Conservation (phyloP, 2,329 filamentous ascomycete genomes). For the Ambrosiella beaveri region DNA sequence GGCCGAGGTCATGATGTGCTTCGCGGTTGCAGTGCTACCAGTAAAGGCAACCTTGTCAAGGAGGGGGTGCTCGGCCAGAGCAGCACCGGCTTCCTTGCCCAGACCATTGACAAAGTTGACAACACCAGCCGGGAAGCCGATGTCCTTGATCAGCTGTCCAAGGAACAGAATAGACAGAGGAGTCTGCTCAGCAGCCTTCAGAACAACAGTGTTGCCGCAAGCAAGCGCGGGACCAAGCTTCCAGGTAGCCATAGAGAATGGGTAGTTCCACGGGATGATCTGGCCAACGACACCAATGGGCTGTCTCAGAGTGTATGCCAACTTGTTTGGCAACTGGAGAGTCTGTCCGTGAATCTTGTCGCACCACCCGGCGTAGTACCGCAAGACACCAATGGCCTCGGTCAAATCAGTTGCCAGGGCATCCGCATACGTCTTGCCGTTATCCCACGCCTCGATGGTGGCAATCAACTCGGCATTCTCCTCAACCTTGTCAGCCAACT, state of each 20-base stretch:
- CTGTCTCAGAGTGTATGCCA: conserved; percentile 61
- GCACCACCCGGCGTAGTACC: conserved; percentile 64
- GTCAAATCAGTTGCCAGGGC: conserved; percentile 46
- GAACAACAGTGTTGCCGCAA: conserved; percentile 39
- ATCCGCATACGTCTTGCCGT: conserved; percentile 57
- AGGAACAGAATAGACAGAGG: conserved; percentile 43
- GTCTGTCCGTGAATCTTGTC: conserved; percentile 67
- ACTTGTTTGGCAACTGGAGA: conserved; percentile 53
- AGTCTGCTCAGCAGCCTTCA: conserved; percentile 45
- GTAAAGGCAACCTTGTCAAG: conserved; percentile 61
- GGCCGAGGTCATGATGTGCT: conserved; percentile 53
- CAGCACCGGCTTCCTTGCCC: conserved; percentile 44
- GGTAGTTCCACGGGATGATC: conserved; percentile 74
- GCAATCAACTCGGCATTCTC: conserved; percentile 36
- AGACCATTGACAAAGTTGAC: conserved; percentile 54
- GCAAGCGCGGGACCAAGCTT: conserved; percentile 39
- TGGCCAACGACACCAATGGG: conserved; percentile 60
- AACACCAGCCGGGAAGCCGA: conserved; percentile 57
- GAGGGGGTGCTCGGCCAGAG: conserved; percentile 43
- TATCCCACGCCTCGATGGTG: conserved; percentile 57
- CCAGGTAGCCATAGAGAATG: conserved; percentile 51
- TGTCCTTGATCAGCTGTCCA: conserved; percentile 45
- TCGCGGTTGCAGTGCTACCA: conserved; percentile 49
- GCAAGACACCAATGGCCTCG: conserved; percentile 31
- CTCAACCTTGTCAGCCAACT: conserved; percentile 52